Conservation (phyloP, 192 early-diverging fungal genomes). For the Backusella macrospora region DNA sequence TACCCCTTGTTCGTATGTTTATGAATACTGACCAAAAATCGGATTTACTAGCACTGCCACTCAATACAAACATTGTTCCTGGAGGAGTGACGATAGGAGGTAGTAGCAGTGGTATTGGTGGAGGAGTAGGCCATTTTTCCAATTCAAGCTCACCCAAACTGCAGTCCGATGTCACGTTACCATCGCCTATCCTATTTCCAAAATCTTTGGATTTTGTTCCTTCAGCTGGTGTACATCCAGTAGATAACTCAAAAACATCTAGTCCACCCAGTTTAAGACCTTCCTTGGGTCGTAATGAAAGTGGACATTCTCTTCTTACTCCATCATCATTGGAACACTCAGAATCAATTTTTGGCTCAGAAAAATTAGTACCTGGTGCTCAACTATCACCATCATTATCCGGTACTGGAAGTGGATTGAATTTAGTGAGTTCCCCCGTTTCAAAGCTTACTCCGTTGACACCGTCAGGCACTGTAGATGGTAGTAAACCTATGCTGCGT, state of each 20-base stretch:
- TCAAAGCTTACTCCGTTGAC: conserved; percentile 19
- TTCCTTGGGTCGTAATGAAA: not conserved
- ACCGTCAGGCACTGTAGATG: conserved; percentile 10
- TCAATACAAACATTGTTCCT: not conserved
- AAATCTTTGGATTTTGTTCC: not conserved
- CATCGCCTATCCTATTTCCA: conserved; percentile 5
- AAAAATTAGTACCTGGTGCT: conserved; percentile 23
- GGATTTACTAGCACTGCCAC: not conserved
- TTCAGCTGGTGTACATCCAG: not conserved
- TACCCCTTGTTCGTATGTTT: conserved; percentile 40
- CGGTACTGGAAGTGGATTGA: not conserved
- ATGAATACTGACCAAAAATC: conserved; percentile 15
- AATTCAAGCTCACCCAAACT: not conserved
- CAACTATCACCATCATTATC: not conserved
- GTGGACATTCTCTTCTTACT: conserved; percentile 1
- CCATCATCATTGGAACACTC: conserved; percentile 11
- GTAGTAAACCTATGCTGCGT: conserved; percentile 22
- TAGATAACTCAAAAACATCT: not conserved
- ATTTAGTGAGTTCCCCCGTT: not conserved
- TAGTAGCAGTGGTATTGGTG: too few species aligned
- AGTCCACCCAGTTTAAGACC: not conserved
- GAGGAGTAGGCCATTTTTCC: not conserved
- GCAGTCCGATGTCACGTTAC: not conserved
- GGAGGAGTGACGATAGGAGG: not conserved
- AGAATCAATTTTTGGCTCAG: not conserved